Evolutionary conservation across 2,329 filamentous ascomycete genomes (phyloP), one percentile per base, ranked within the genome.

Genomic region (Rugonectria rugulosa): DNA sequence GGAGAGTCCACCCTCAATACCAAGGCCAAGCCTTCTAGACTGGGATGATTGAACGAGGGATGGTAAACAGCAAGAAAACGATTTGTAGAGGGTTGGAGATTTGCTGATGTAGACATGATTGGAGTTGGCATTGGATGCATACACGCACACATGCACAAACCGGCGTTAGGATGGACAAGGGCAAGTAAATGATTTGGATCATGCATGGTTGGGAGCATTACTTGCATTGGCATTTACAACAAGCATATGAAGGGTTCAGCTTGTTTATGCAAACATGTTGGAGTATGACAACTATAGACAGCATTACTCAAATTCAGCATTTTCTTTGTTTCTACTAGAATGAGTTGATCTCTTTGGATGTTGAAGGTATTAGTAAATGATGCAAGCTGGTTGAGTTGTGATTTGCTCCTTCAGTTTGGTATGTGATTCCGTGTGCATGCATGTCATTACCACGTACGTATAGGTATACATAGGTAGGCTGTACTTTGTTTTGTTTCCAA

Each of bases 1-100:
- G 65, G 7, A 66, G 58, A 36, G 47, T 66, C 34, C 66, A 68
- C 20, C 68, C 66, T 3, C 70, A 70, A 15, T 72, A 75, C 41
- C 74, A 77, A 43, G 72, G 74, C 10, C 73, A 75, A 45, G 72
- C 72, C 12, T 74, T 74, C 47, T 75, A 64, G 54, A n/a, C 27
- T 23, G 48, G 23, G 17, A 34, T 5, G n/a, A 15, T 40, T 17
- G 15, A 19, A 19, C 11, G 21, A 27, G 3, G 26, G 29, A 53
- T 44, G 15, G 32, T n/a, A 19, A 31, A 34, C 27, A 17, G 34
- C 14, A 19, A 15, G 41, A 14, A 46, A 19, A 41, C 24, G 38
- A 26, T 36, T 9, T 19, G 24, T n/a, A 26, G 23, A 7, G 27
- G 20, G 14, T 29, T 37, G n/a, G 36, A 31, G 26, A 21, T 31